phyloP scores from a whole-genome alignment of 495 filamentous ascomycete species.

The Xylaria castorea region DNA sequence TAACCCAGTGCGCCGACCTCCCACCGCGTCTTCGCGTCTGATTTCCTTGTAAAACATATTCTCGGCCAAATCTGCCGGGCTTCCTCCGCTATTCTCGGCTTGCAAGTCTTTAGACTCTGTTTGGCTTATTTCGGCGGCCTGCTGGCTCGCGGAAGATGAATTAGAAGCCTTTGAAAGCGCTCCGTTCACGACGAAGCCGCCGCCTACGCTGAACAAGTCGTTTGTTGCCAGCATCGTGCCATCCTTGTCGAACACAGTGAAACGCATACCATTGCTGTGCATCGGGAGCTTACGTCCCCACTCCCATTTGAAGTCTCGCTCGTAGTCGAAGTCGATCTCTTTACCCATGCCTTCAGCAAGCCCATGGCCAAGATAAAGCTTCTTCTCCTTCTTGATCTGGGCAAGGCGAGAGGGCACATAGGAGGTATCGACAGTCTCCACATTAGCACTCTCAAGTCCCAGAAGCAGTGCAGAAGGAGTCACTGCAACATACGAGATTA shows the following conservation, averaged over 20 bases:
- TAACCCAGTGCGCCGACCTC: conserved; percentile 40
- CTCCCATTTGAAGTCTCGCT: conserved; percentile 46
- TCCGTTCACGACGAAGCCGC: conserved; percentile 48
- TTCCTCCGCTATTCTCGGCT: conserved; percentile 28
- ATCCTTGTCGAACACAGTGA: conserved; percentile 45
- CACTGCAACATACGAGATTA: conserved; percentile 23
- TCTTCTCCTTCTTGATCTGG: conserved; percentile 45
- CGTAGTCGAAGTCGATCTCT: conserved; percentile 46
- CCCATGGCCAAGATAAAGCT: conserved; percentile 41
- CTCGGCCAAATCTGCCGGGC: conserved; percentile 44
- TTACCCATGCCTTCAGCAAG: conserved; percentile 39
- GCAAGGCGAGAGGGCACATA: conserved; percentile 44
- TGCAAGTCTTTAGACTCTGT: conserved; percentile 33
- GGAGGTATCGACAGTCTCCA: conserved; percentile 45
- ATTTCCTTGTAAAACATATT: conserved; percentile 50
- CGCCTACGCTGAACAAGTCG: conserved; percentile 46
- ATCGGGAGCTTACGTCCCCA: conserved; percentile 45
- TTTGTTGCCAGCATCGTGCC: conserved; percentile 47
- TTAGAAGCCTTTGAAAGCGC: conserved; percentile 41
- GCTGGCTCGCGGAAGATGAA: conserved; percentile 5
- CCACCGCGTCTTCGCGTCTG: conserved; percentile 41
- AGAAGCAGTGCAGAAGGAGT: conserved; percentile 45
- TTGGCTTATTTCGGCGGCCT: conserved; percentile 27
- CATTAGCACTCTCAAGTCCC: conserved; percentile 43
- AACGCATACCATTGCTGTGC: conserved; percentile 49